These are phyloP conservation scores for Schizosaccharomyces pombe DNA, from an alignment of 805 yeast species.

Conservation along the genomic window DNA sequence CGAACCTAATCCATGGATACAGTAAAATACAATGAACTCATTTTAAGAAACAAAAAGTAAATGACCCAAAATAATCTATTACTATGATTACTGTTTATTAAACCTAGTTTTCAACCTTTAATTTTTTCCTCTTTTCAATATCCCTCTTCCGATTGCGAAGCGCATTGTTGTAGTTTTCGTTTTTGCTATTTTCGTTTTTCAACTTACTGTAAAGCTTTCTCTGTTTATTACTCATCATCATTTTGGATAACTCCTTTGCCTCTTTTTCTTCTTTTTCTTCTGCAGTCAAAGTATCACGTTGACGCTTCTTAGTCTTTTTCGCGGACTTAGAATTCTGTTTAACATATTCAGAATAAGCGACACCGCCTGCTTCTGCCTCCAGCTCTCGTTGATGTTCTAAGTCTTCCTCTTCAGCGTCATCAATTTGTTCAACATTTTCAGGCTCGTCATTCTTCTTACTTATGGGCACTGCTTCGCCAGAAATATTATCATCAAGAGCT, in stretches of 20 bases:
- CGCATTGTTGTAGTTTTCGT: slow-evolving; percentile 49
- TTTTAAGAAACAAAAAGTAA: no score
- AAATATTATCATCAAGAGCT: slow-evolving; percentile 24
- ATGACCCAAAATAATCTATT: not conserved
- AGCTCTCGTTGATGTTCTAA: slow-evolving; percentile 62
- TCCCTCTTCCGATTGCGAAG: slow-evolving; percentile 46
- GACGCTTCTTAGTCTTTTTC: slow-evolving; percentile 16
- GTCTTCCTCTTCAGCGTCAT: slow-evolving; percentile 14
- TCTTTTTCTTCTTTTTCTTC: slow-evolving; percentile 36
- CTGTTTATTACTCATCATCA: slow-evolving; percentile 95
- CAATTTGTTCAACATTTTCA: slow-evolving; percentile 7
- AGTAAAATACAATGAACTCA: no score
- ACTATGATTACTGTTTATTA: not conserved
- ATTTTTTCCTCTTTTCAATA: slow-evolving; percentile 37
- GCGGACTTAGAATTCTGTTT: slow-evolving; percentile 22
- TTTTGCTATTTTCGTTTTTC: slow-evolving; percentile 73
- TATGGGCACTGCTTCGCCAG: slow-evolving; percentile 27
- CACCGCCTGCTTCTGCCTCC: slow-evolving; percentile 77
- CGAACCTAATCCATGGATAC: no score
- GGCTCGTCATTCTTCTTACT: slow-evolving; percentile 15
- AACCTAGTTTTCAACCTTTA: not conserved
- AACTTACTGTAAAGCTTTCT: slow-evolving; percentile 81
- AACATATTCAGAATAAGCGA: slow-evolving; percentile 23
- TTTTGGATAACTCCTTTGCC: slow-evolving; percentile 78
- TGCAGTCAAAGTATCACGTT: slow-evolving; percentile 15